Evolutionary conservation across 2,329 filamentous ascomycete genomes (phyloP), one percentile per base, ranked within the genome.

Genomic region (Arthrinium puccinioides): DNA sequence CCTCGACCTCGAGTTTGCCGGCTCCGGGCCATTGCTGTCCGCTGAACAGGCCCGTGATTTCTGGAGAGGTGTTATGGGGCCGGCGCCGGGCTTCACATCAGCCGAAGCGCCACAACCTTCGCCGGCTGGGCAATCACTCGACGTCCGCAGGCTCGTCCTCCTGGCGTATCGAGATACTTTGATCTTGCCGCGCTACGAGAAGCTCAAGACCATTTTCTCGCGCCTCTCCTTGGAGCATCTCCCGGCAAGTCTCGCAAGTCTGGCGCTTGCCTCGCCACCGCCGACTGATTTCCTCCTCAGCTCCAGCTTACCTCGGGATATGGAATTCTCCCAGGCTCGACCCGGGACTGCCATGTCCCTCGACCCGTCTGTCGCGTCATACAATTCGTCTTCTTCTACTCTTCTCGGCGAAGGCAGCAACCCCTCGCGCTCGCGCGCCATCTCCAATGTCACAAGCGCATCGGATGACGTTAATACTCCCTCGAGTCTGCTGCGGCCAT

Each of bases 1-100:
- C 0, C 66, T 98, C 1, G 92, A 98, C 53, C 75, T 95, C 9
- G 92, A 98, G 56, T 94, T 98, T 56, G 82, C 87, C 37, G 92
- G 90, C 6, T 75, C 76, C 32, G 92, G 92, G 13, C 70, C 78
- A 0, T 74, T 97, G 38, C 82, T 97, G 74, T 81, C 74, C 1
- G 61, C 75, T 1, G 79, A 87, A 5, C 83, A 94, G 60, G 84
- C 89, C 5, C 79, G 81, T 27, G 90, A 97, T 42, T 95, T 96
- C 53, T 97, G 90, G 88, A 84, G 84, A 20, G 81, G 80, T 6
- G 72, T 85, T 14, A 68, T 82, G 30, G 62, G 61, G 21, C 60
- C 59, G 4, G 46, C 50, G 20, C 47, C 59, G 7, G 43, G 42
- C 31, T 6, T 44, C 6, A 38, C 41, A 42, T 57, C 63, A 27